Evolutionary conservation across 1,284 basidiomycete genomes (phyloP), one percentile per base, ranked within the genome.

Genomic region (Cutaneotrichosporon sp.): DNA sequence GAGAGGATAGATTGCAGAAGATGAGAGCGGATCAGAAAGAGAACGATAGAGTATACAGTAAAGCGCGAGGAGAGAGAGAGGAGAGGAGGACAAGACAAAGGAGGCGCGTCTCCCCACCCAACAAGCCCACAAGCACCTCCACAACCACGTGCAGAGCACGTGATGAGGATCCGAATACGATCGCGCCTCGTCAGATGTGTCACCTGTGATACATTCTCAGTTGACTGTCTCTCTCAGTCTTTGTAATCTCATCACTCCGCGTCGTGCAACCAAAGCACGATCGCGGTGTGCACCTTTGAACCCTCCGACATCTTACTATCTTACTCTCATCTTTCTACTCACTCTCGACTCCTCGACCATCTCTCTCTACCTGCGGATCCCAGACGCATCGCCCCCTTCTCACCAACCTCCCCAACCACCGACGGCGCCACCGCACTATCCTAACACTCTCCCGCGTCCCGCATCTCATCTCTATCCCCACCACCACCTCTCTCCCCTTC

Each of bases 31-130:
- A 9, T n/a, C 16, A 46, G 40, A 42, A 16, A 5, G 34, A 36
- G 34, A 36, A 36, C 5, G 11, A 36, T 16, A 46, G 7, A 46
- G n/a, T 18, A 21, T 7, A 46, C 13, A 18, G 42, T 14, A 6
- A 30, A 21, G 49, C 49, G 50, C 6, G 22, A 51, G 26, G 5
- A 9, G 11, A 49, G 47, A 51, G 49, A 13, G 26, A 22, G 30
- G 49, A 21, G 47, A 49, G n/a, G 47, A 49, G 7, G 47, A 22
- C n/a, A 49, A 49, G n/a, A 49, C 47, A 49, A 50, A 50, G 22
- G 49, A 50, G 49, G 49, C 49, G 49, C 26, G 49, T 50, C 26
- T 50, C 22, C 26, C 22, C 10, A 21, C 49, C n/a, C n/a, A n/a
- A n/a, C n/a, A n/a, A 22, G 26, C 22, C 22, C 1, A 21, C 22